These are phyloP conservation scores for Lophiostoma macrostomum DNA, from an alignment of 495 filamentous ascomycete species.

Conservation along the genomic window DNA sequence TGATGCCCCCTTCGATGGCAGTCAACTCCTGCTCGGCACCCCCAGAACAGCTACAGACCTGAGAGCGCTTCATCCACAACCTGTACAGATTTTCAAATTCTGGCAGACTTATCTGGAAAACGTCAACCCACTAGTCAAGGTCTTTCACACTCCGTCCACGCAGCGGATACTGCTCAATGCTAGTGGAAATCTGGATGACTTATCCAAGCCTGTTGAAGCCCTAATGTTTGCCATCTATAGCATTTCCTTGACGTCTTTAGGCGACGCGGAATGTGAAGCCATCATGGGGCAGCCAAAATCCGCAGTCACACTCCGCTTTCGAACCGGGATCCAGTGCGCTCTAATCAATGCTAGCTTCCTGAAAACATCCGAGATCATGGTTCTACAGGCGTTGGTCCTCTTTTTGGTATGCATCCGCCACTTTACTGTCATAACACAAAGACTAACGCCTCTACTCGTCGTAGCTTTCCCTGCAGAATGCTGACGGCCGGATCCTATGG, in stretches of 20 bases:
- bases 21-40: conserved; percentile 10
- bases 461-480: conserved; percentile 41
- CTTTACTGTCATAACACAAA: not conserved
- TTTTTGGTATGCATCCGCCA: conserved; percentile 47
- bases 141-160: conserved; percentile 66
- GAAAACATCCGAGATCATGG: conserved; percentile 50
- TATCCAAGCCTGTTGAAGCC: conserved; percentile 52
- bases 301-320: conserved; percentile 44
- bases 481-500: conserved; percentile 50
- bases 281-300: conserved; percentile 48
- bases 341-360: conserved; percentile 52
- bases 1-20: not conserved
- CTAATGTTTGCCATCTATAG: conserved; percentile 50
- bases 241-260: conserved; percentile 47
- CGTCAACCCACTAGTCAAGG: conserved; percentile 64
- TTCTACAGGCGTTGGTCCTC: conserved; percentile 53
- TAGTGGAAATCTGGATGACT: conserved; percentile 35
- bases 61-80: conserved; percentile 25
- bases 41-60: conserved; percentile 1
- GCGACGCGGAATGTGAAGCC: conserved; percentile 49
- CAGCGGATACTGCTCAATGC: conserved; percentile 52
- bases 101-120: conserved; percentile 54
- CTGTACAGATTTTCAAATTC: conserved; percentile 45
- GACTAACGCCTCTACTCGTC: not conserved
- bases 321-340: conserved; percentile 48